phyloP scores from a whole-genome alignment of 306 rosid species.

The Styphnolobium japonicum region DNA sequence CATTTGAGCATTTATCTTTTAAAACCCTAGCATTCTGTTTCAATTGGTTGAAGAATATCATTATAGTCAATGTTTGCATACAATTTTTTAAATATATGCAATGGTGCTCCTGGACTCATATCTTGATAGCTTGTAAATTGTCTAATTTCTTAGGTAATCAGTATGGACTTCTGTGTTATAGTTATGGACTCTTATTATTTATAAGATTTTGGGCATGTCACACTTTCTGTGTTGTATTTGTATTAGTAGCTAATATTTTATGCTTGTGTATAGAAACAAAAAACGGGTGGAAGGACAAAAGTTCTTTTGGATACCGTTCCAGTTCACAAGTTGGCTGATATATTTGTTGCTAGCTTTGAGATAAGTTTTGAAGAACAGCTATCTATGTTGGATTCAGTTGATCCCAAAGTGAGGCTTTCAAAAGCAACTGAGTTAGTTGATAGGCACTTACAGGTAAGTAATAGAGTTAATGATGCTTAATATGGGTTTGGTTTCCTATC shows the following conservation, averaged over 20 bases:
- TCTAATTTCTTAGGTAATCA: background rate
- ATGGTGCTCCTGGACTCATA: conserved; percentile 4
- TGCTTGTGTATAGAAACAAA: conserved; percentile 75
- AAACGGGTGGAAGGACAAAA: conserved; percentile 96
- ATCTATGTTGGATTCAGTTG: conserved; percentile 89
- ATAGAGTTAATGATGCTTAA: conserved; percentile 19
- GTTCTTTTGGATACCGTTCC: conserved; percentile 96
- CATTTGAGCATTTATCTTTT: conserved; percentile 10
- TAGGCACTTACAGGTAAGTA: conserved; percentile 88
- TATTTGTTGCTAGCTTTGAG: conserved; percentile 99
- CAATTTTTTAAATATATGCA: background rate
- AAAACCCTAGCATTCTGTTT: background rate
- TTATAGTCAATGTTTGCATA: background rate
- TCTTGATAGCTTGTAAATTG: background rate
- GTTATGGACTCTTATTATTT: background rate
- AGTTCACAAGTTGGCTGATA: conserved; percentile 96
- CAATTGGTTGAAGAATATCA: conserved; percentile 2
- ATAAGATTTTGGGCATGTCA: conserved; percentile 8
- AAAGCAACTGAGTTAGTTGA: conserved; percentile 98
- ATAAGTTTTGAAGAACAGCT: conserved; percentile 98
- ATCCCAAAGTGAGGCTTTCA: conserved; percentile 88
- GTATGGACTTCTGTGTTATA: background rate
- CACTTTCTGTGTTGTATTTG: background rate
- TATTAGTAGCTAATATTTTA: conserved; percentile 24
- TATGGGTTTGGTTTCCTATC: conserved; percentile 11